These are phyloP conservation scores for Triangularia setosa DNA, from an alignment of 2,329 filamentous ascomycete genomes.

Conservation along the genomic window DNA sequence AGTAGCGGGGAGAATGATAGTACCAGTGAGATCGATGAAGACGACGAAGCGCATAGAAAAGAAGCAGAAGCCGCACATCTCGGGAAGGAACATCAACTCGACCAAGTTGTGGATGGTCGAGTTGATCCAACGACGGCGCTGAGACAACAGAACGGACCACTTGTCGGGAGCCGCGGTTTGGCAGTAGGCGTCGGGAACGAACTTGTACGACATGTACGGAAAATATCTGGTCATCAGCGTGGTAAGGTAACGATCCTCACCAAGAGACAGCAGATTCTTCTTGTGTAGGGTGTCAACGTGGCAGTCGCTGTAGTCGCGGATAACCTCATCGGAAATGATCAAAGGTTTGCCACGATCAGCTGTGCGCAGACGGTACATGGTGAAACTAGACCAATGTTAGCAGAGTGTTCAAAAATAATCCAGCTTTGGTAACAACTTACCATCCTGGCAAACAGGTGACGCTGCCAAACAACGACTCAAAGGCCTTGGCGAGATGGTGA, in stretches of 20 bases:
- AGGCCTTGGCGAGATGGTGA: slow-evolving; percentile 93
- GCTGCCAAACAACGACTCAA: slow-evolving; percentile 86
- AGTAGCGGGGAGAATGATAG: slow-evolving; percentile 85
- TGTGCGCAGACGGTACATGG: slow-evolving; percentile 95
- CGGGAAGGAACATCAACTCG: slow-evolving; percentile 83
- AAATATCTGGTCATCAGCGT: slow-evolving; percentile 99
- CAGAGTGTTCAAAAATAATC: slow-evolving; percentile 3
- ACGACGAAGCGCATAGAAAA: slow-evolving; percentile 98
- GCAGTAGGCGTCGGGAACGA: slow-evolving; percentile 87
- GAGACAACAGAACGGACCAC: slow-evolving; percentile 92
- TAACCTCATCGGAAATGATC: slow-evolving; percentile 85
- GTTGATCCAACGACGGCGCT: slow-evolving; percentile 98
- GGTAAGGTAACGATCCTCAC: slow-evolving; percentile 95
- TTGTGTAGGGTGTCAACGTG: slow-evolving; percentile 92
- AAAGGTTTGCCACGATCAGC: slow-evolving; percentile 91
- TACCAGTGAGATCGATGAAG: slow-evolving; percentile 89
- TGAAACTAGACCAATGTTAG: slow-evolving; percentile 67
- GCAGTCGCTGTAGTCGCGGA: slow-evolving; percentile 83
- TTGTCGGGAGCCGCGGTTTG: slow-evolving; percentile 90
- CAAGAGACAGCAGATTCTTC: slow-evolving; percentile 91
- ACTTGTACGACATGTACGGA: slow-evolving; percentile 93
- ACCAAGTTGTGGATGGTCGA: slow-evolving; percentile 96
- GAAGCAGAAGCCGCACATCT: slow-evolving; percentile 97
- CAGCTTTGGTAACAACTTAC: slow-evolving; percentile 56
- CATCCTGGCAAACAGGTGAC: slow-evolving; percentile 93